Conservation (phyloP, 108 stramenopile genomes). For the Nitzschia sp. region DNA sequence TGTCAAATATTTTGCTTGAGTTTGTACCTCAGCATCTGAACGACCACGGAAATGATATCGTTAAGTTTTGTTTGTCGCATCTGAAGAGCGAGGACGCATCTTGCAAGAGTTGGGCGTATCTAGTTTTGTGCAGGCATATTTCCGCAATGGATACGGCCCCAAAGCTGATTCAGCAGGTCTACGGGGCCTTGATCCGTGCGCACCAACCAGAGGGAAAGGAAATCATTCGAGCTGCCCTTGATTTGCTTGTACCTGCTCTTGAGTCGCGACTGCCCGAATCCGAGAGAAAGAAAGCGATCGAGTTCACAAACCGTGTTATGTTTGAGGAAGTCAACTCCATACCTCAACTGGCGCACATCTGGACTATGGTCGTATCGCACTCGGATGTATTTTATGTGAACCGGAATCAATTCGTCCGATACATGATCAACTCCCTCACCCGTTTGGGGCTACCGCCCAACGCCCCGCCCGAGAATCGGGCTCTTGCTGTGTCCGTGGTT, state of each 20-base stretch:
- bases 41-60: conserved; percentile 71
- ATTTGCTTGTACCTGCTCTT: conserved; percentile 86
- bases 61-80: conserved; percentile 90
- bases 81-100: conserved; percentile 82
- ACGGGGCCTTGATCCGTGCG: conserved; percentile 74
- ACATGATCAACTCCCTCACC: conserved; percentile 85
- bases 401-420: conserved; percentile 68
- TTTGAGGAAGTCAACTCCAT: conserved; percentile 91
- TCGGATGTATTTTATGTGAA: conserved; percentile 63
- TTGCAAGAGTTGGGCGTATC: conserved; percentile 92
- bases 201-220: conserved; percentile 85
- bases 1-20: conserved; percentile 83
- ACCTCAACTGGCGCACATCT: conserved; percentile 91
- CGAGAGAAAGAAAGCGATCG: conserved; percentile 72
- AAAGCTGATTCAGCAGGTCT: conserved; percentile 89
- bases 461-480: conserved; percentile 63
- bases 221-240: conserved; percentile 73
- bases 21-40: conserved; percentile 54
- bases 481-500: conserved; percentile 74
- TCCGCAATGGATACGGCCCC: conserved; percentile 65
- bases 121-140: conserved; percentile 86
- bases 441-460: conserved; percentile 81
- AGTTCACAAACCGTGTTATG: conserved; percentile 86
- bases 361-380: conserved; percentile 82
- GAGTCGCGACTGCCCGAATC: conserved; percentile 48